Evolutionary conservation across 768 basidiomycete genomes (phyloP), one percentile per base, ranked within the genome.

Genomic region (Fomitopsis serialis): DNA sequence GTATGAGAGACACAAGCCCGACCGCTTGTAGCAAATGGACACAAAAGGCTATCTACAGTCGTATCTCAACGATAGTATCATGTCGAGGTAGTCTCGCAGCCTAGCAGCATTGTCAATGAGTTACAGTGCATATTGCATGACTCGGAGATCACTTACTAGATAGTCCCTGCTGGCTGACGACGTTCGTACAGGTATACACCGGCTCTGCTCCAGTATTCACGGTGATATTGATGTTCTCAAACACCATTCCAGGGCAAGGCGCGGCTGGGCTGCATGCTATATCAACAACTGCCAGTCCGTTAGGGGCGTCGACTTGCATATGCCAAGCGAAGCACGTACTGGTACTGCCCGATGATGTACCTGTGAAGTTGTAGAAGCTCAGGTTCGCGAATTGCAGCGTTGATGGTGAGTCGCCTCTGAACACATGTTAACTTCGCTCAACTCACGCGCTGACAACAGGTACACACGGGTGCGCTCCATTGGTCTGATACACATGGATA

Each of bases 401-500:
- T 3, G 80, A 81, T 1, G 60, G 55, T 22, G 22, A 19, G 35
- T 58, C 60, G 21, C 54, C 52, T 0, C 59, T 60, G 37, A 11
- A 9, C 10, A 23, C 6, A 3, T 29, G 7, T 25, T 19, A 44
- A 27, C n/a, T 10, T 13, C n/a, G 1, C 24, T 77, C 21, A 67
- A 1, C 69, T 79, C n/a, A 67, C 71, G 59, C 81, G 80, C 21
- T 78, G 11, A 32, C 78, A 58, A 82, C 79, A 54, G 74, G 64
- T 56, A 55, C 71, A 53, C 50, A 78, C 78, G 71, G 67, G 43
- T 76, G 69, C n/a, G 70, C 79, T 17, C 67, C 70, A 60, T 81
- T 81, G 22, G 78, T 79, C 59, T 82, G 79, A 55, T 74, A 75
- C 17, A 82, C 56, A 54, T 78, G 76, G 10, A 79, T 63, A 0